These are phyloP conservation scores for Haberlea rhodopensis DNA, from an alignment of 257 asterid species.

Conservation along the genomic window DNA sequence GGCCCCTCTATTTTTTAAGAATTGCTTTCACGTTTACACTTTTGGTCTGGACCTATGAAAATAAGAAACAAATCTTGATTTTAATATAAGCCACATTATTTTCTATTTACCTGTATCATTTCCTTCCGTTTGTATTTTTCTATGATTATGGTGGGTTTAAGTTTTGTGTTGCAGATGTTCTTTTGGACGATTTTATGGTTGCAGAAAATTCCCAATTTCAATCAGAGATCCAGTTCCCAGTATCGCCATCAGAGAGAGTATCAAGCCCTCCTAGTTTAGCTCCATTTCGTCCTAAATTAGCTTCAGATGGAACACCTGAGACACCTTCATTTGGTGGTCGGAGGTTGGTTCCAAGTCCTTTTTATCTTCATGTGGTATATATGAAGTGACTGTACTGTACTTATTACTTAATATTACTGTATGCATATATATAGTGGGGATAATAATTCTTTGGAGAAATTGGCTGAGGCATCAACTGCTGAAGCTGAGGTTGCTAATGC, in stretches of 20 bases:
- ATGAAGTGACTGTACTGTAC: slow-evolving; percentile 1
- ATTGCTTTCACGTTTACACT: slow-evolving; percentile 7
- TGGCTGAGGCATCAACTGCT: slow-evolving; percentile 95
- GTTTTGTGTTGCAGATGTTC: slow-evolving; percentile 49
- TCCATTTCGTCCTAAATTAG: slow-evolving; percentile 38
- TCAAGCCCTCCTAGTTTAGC: slow-evolving; percentile 33
- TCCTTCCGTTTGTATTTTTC: slow-evolving; percentile 11
- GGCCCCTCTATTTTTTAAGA: slow-evolving; percentile 17
- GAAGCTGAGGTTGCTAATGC: slow-evolving; percentile 97
- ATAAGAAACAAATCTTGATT: not conserved
- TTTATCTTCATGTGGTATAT: slow-evolving; percentile 20
- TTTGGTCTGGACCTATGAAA: slow-evolving; percentile 2
- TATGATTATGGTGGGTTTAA: slow-evolving; percentile 11
- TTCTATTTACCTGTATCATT: not conserved
- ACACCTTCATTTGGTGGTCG: slow-evolving; percentile 48
- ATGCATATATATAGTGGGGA: slow-evolving; percentile 60
- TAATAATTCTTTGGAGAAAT: slow-evolving; percentile 75
- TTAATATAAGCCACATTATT: slow-evolving; percentile 4
- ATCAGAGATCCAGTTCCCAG: slow-evolving; percentile 51
- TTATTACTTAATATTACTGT: slow-evolving; percentile 17
- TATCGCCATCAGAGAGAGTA: slow-evolving; percentile 48
- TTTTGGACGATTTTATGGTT: slow-evolving; percentile 80
- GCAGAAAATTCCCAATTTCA: slow-evolving; percentile 86
- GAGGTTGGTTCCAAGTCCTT: slow-evolving; percentile 48
- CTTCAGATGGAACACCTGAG: slow-evolving; percentile 58